These are phyloP conservation scores for Carex parvula DNA, from an alignment of 176 grass and related monocot species.

Conservation along the genomic window DNA sequence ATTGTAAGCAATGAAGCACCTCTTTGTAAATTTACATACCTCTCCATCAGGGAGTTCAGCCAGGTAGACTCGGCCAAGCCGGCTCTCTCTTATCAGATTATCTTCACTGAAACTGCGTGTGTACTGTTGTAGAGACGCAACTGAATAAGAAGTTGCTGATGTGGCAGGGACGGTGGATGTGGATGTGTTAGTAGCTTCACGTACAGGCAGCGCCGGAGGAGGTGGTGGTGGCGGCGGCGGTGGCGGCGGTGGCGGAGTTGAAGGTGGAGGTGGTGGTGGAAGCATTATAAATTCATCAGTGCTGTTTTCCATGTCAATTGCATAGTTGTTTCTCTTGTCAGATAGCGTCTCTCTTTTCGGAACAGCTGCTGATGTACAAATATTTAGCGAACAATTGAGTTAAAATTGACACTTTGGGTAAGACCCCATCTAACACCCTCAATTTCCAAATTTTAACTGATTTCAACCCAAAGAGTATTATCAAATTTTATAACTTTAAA, in stretches of 20 bases:
- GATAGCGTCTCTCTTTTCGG: slow-evolving; percentile 25
- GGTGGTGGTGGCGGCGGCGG: slow-evolving; percentile 24
- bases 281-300: slow-evolving; percentile 40
- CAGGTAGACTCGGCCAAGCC: slow-evolving; percentile 69
- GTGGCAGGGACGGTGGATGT: slow-evolving; percentile 55
- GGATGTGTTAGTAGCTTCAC: slow-evolving; percentile 39
- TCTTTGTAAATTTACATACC: slow-evolving; percentile 46
- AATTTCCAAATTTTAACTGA: neutral
- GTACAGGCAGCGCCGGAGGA: slow-evolving; percentile 28
- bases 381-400: neutral
- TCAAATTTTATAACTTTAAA: neutral
- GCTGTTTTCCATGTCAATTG: slow-evolving; percentile 57
- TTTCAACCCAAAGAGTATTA: neutral
- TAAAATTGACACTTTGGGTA: neutral
- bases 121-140: slow-evolving; percentile 80
- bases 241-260: neutral
- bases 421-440: neutral
- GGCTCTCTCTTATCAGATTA: slow-evolving; percentile 83
- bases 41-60: slow-evolving; percentile 80
- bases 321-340: slow-evolving; percentile 49
- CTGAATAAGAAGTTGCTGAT: slow-evolving; percentile 71
- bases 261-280: slow-evolving; percentile 33
- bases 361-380: slow-evolving; percentile 28
- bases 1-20: neutral
- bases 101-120: slow-evolving; percentile 80